Conservation (phyloP, 148 eudicot genomes). For the Rhododendron ferrugineum region DNA sequence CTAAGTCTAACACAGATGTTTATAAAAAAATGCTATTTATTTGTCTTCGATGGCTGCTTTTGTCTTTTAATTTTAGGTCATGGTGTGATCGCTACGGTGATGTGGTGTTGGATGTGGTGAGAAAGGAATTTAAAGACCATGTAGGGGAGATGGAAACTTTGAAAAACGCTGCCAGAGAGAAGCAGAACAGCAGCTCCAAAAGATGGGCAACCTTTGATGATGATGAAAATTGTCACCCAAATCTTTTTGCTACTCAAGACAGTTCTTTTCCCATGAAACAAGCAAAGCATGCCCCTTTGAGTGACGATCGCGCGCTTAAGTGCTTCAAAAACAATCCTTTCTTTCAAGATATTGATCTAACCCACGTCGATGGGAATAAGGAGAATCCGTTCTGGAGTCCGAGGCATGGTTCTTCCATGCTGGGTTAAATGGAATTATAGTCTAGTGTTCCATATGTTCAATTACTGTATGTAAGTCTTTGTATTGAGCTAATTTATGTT, state of each 20-base stretch:
- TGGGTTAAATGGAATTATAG: constrained; percentile 1
- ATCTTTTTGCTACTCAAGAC: constrained; percentile 37
- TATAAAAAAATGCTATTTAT: background rate
- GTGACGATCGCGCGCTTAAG: constrained; percentile 12
- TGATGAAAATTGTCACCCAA: constrained; percentile 71
- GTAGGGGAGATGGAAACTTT: constrained; percentile 43
- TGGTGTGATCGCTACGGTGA: constrained; percentile 77
- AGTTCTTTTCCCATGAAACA: constrained; percentile 18
- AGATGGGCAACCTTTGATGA: constrained; percentile 77
- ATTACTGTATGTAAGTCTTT: background rate
- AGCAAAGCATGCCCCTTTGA: constrained; percentile 13
- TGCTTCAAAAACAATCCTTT: constrained; percentile 25
- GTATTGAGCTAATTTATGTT: background rate
- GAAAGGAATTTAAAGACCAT: constrained; percentile 64
- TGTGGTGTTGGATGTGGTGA: constrained; percentile 56
- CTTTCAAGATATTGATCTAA: constrained; percentile 4
- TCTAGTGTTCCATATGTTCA: background rate
- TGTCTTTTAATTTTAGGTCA: constrained; percentile 29
- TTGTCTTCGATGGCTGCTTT: background rate
- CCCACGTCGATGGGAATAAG: background rate
- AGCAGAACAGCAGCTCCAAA: constrained; percentile 29
- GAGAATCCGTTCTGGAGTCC: constrained; percentile 1
- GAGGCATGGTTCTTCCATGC: constrained; percentile 12
- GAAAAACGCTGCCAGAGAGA: constrained; percentile 34
- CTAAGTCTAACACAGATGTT: background rate